phyloP scores from a whole-genome alignment of 352 stramenopile genomes.

The Globisporangium rhizosaccharum region DNA sequence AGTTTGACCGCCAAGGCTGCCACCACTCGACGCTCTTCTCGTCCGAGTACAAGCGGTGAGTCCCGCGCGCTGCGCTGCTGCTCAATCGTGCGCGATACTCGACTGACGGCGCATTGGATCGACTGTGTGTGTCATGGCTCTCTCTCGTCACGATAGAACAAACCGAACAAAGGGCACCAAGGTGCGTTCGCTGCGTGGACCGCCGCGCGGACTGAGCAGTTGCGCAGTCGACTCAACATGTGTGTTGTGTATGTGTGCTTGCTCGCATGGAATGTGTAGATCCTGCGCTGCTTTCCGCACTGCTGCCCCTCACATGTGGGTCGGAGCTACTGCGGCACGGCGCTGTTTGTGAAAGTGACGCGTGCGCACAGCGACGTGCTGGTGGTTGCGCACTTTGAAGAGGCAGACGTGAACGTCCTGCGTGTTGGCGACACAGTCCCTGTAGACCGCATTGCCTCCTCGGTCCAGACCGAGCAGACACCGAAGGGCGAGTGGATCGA shows the following conservation, averaged over 20 bases:
- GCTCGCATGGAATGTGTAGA: slow-evolving; percentile 17
- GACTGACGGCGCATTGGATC: not conserved
- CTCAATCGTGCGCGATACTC: no score
- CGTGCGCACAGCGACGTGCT: slow-evolving; percentile 19
- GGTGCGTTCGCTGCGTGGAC: slow-evolving; percentile 5
- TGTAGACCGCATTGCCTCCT: slow-evolving; percentile 20
- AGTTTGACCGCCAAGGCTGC: slow-evolving; percentile 36
- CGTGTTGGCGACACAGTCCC: slow-evolving; percentile 24
- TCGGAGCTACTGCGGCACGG: slow-evolving; percentile 63
- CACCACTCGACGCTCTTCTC: slow-evolving; percentile 37
- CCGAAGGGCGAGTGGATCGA: slow-evolving; percentile 67
- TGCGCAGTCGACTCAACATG: slow-evolving; percentile 1
- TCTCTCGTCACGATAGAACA: slow-evolving; percentile 14
- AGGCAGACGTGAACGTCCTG: slow-evolving; percentile 27
- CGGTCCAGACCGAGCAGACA: slow-evolving; percentile 52
- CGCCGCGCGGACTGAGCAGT: not conserved
- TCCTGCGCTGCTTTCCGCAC: slow-evolving; percentile 68
- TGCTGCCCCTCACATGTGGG: slow-evolving; percentile 62
- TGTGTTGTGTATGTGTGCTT: not conserved
- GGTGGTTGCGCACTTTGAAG: slow-evolving; percentile 54
- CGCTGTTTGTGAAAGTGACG: slow-evolving; percentile 38
- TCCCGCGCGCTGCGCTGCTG: not conserved
- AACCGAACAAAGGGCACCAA: slow-evolving; percentile 52
- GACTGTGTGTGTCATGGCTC: not conserved
- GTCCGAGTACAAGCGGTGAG: slow-evolving; percentile 60